phyloP scores from a whole-genome alignment of 257 asterid genomes.

The Thymus mandschuricus region DNA sequence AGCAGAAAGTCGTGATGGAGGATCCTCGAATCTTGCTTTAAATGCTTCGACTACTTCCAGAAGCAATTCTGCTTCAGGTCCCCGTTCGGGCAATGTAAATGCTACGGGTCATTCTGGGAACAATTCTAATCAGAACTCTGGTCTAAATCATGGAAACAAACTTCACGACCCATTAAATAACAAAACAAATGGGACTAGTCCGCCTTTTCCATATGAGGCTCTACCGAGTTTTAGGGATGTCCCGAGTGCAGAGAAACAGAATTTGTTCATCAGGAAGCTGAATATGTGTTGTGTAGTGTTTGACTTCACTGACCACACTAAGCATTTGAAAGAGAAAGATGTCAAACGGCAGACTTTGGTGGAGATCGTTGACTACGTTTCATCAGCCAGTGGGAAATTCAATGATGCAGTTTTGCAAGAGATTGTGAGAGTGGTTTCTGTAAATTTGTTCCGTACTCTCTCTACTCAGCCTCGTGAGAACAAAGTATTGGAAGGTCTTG shows the following conservation, averaged over 20 bases:
- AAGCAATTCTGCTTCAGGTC: conserved; percentile 40
- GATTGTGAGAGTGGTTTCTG: conserved; percentile 67
- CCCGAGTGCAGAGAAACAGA: conserved; percentile 77
- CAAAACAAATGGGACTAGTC: conserved; percentile 56
- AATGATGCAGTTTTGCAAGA: conserved; percentile 67
- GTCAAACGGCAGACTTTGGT: conserved; percentile 83
- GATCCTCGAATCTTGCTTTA: conserved; percentile 47
- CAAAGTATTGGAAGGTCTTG: conserved; percentile 67
- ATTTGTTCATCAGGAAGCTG: conserved; percentile 68
- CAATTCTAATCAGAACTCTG: conserved; percentile 43
- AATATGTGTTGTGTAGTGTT: conserved; percentile 69
- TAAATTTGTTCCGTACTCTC: conserved; percentile 69
- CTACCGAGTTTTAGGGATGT: conserved; percentile 83
- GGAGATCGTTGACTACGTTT: conserved; percentile 77
- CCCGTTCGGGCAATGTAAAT: conserved; percentile 47
- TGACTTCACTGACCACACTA: conserved; percentile 82
- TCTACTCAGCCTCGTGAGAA: conserved; percentile 72
- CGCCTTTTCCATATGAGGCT: conserved; percentile 60
- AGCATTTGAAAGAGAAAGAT: conserved; percentile 82
- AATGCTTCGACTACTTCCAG: conserved; percentile 51
- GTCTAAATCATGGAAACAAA: conserved; percentile 43
- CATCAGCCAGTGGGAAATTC: conserved; percentile 76
- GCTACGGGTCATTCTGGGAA: conserved; percentile 40
- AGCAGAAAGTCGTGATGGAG: conserved; percentile 73
- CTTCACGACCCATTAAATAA: conserved; percentile 34